Evolutionary conservation across 106 monocot species (phyloP), one percentile per base, ranked within the genome.

Genomic region (Acorus gramineus): DNA sequence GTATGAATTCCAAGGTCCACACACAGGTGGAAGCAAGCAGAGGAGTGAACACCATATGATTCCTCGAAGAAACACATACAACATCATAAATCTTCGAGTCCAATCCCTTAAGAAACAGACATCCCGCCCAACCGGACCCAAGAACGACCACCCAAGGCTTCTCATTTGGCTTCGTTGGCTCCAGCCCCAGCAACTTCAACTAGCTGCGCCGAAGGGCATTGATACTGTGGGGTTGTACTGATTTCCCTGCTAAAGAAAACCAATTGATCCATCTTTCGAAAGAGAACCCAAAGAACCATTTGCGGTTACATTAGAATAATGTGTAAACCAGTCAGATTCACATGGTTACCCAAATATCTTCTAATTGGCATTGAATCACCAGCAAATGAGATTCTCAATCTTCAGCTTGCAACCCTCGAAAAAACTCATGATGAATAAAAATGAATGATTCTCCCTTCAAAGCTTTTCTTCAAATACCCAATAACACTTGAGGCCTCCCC

Each of bases 1-100:
- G 73, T 81, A 76, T 4, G 81, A 81, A 60, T 71, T 87, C 86
- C 6, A 86, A 66, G 2, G 86, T 86, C 8, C 86, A 82, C 1
- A 87, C 86, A 53, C 86, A 87, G 3, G 86, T 87, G 28, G 86
- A 87, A 49, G 83, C 79, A 47, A 87, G 73, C 62, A 82, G 64
- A 47, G 82, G 86, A 46, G 86, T 87, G 64, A 87, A 87, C 9
- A 87, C 86, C 86, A 87, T 87, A 67, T 87, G 86, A 56, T 87
- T 87, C 60, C 86, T 71, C 5, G 83, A 82, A 14, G 86, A 87
- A 49, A 87, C 62, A 59, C 85, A 85, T 7, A 87, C 86, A 4
- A 83, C 66, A 55, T 86, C 83, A 61, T 87, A 87, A 1, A 74
- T 10, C 43, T 68, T 52, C 2, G 83, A 83, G 68, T 87, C 64